Evolutionary conservation across 139 green algal genomes (phyloP).

Genomic region (Haematococcus sp.): DNA sequence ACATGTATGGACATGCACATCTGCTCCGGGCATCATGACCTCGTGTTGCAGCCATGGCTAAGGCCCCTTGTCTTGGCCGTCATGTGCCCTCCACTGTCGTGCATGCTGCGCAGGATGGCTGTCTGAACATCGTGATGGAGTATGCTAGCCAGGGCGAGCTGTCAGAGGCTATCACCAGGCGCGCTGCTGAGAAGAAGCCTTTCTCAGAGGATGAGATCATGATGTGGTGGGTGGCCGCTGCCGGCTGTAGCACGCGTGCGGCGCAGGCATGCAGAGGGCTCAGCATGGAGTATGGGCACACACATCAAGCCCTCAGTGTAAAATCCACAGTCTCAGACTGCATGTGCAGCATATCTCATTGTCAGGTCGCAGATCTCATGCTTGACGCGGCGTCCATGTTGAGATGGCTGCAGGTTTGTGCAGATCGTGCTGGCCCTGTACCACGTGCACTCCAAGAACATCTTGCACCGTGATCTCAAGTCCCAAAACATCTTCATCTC

Average conservation of each 20-base stretch:
- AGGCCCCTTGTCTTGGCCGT: too few relatives aligned
- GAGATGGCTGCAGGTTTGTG: constrained; percentile 44
- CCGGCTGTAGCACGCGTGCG: neutral
- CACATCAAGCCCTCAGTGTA: neutral
- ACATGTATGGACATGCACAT: neutral
- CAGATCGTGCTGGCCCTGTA: constrained; percentile 46
- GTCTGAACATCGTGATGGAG: constrained; percentile 73
- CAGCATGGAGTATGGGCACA: too few relatives aligned
- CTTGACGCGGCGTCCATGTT: too few relatives aligned
- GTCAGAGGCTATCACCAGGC: constrained; percentile 34
- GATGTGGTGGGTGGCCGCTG: constrained; percentile 39
- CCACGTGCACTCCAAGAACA: constrained; percentile 57
- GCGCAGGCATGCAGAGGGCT: neutral
- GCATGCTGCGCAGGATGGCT: constrained; percentile 27
- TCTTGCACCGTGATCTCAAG: constrained; percentile 72
- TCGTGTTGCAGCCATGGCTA: too few relatives aligned
- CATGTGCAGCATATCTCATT: too few relatives aligned
- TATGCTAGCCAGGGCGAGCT: constrained; percentile 54
- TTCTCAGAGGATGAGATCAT: constrained; percentile 75
- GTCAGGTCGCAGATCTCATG: too few relatives aligned
- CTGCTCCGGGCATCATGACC: too few relatives aligned
- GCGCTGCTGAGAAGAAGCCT: constrained; percentile 39
- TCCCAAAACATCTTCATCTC: constrained; percentile 62
- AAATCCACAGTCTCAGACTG: too few relatives aligned
- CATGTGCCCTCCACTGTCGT: neutral